Conservation (phyloP, 1,139 yeast genomes). For the Candida sojae region DNA sequence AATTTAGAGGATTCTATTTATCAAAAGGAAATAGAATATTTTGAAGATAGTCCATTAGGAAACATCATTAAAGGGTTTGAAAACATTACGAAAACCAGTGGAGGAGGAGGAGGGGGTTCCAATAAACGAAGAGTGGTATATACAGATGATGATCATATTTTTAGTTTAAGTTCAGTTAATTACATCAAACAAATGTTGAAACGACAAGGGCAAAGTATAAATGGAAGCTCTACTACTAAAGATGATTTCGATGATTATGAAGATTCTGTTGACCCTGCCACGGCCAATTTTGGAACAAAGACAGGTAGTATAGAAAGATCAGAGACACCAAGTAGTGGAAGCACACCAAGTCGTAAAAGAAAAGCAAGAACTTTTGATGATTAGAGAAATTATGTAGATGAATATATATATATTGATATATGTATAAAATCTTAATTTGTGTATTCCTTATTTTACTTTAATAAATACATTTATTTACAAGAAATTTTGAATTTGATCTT, state of each 20-base stretch:
- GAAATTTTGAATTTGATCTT: neutral
- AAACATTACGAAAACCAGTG: constrained; percentile 61
- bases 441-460: neutral
- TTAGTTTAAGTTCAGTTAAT: constrained; percentile 76
- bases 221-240: constrained; percentile 17
- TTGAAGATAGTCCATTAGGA: constrained; percentile 69
- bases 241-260: constrained; percentile 50
- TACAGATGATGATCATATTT: constrained; percentile 82
- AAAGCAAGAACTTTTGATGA: constrained; percentile 35
- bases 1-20: constrained; percentile 78
- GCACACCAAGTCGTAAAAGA: constrained; percentile 39
- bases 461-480: constrained; percentile 10
- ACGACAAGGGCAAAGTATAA: constrained; percentile 24
- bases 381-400: constrained; percentile 10
- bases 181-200: constrained; percentile 64
- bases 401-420: neutral
- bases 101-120: constrained; percentile 18
- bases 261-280: constrained; percentile 42
- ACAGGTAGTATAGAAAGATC: neutral
- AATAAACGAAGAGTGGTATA: constrained; percentile 58
- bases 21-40: constrained; percentile 76
- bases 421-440: neutral
- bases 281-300: constrained; percentile 9
- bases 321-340: constrained; percentile 10
- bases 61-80: constrained; percentile 91